These are phyloP conservation scores for Psilocybe tampanensis DNA, from an alignment of 768 basidiomycete species.

Conservation along the genomic window DNA sequence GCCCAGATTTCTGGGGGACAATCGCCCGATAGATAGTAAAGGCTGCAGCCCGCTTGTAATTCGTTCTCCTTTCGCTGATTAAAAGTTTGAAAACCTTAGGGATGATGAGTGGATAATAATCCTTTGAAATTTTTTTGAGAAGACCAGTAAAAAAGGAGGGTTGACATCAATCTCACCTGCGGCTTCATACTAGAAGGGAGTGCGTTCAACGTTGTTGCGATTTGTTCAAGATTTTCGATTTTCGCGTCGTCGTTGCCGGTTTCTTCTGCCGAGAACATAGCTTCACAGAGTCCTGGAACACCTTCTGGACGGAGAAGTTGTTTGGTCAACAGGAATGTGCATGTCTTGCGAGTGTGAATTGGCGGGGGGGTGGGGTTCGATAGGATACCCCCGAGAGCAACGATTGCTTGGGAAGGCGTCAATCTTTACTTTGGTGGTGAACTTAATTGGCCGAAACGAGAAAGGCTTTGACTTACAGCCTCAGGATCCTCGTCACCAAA, in stretches of 20 bases:
- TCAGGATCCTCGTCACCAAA: conserved; percentile 55
- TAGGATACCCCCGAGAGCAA: conserved; percentile 63
- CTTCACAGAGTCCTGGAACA: conserved; percentile 65
- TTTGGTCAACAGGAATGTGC: conserved; percentile 63
- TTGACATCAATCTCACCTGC: conserved; percentile 47
- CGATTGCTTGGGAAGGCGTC: conserved; percentile 65
- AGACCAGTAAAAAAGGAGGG: background rate
- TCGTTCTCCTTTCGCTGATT: conserved; percentile 38
- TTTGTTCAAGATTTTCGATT: conserved; percentile 73
- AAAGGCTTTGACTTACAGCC: conserved; percentile 50
- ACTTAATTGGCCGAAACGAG: conserved; percentile 16
- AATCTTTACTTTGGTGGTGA: conserved; percentile 43
- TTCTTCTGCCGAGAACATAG: conserved; percentile 69
- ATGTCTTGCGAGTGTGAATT: conserved; percentile 58
- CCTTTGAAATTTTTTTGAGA: conserved; percentile 38
- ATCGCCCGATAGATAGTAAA: conserved; percentile 73
- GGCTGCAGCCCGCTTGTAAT: conserved; percentile 63
- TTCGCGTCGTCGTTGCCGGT: conserved; percentile 48
- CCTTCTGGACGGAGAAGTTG: conserved; percentile 76
- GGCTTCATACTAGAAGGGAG: conserved; percentile 57
- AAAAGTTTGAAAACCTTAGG: conserved; percentile 59
- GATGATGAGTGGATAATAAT: conserved; percentile 58
- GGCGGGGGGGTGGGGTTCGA: conserved; percentile 40
- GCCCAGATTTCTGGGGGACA: conserved; percentile 31
- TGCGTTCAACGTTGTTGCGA: conserved; percentile 64